These are phyloP conservation scores for Lasiodiplodia citricola DNA, from an alignment of 2,329 filamentous ascomycete genomes.

Conservation along the genomic window DNA sequence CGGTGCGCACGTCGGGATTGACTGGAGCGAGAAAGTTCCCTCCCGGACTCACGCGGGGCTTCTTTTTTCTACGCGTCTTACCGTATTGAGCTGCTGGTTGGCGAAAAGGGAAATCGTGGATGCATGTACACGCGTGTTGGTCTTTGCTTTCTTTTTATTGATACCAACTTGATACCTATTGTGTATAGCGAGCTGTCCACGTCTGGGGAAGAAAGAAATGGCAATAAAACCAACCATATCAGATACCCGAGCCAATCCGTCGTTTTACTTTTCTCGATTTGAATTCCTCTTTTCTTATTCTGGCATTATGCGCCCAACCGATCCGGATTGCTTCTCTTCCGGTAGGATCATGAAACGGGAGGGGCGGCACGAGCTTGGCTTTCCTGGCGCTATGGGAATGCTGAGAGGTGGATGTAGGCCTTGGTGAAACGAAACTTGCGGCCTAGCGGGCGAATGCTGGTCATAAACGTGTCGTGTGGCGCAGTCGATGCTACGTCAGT, in stretches of 20 bases:
- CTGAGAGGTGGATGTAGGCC: no score
- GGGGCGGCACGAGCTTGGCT: neutral
- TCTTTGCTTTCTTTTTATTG: conserved; percentile 11
- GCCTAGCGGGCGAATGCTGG: neutral
- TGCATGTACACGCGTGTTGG: neutral
- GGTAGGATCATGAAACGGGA: neutral
- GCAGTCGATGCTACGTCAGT: neutral
- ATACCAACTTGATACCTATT: conserved; percentile 21
- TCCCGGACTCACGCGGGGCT: neutral
- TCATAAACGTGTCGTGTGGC: neutral
- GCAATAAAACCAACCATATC: neutral
- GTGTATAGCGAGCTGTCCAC: conserved; percentile 1
- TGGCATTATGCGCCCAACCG: neutral
- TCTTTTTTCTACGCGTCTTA: neutral
- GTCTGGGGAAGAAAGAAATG: neutral
- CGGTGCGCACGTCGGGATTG: no score
- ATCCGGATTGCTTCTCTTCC: neutral
- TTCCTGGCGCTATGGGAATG: neutral
- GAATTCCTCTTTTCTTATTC: neutral
- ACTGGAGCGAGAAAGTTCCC: neutral
- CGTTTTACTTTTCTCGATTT: no score
- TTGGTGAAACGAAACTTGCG: conserved; percentile 24
- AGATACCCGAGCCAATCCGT: neutral
- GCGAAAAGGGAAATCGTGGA: neutral
- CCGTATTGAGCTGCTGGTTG: neutral